phyloP scores from a whole-genome alignment of 768 basidiomycete species.

The Tylopilus sp. region DNA sequence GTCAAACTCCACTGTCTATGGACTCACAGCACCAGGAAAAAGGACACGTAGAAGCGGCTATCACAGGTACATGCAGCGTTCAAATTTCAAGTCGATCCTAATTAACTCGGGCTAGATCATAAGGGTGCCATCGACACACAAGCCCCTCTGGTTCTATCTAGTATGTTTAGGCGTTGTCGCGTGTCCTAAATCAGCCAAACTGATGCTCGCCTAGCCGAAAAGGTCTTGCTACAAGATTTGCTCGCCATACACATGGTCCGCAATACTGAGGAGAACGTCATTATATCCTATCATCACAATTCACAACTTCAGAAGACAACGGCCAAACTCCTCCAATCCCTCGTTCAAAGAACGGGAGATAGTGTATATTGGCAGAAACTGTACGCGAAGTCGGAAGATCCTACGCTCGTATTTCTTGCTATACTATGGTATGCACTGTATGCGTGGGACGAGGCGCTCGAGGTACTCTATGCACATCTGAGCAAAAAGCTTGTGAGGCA shows the following conservation, averaged over 20 bases:
- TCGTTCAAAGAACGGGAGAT: slow-evolving; percentile 32
- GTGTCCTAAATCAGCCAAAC: background rate
- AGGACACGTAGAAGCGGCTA: background rate
- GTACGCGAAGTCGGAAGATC: slow-evolving; percentile 29
- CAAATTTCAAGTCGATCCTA: background rate
- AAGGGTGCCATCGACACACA: slow-evolving; percentile 34
- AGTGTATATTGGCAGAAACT: slow-evolving; percentile 38
- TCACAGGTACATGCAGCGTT: slow-evolving; percentile 17
- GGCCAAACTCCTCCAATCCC: slow-evolving; percentile 25
- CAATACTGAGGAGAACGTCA: slow-evolving; percentile 19
- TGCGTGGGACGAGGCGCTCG: slow-evolving; percentile 59
- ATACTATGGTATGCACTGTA: slow-evolving; percentile 59
- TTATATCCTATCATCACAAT: slow-evolving; percentile 37
- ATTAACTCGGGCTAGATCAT: slow-evolving; percentile 12
- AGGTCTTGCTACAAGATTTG: slow-evolving; percentile 33
- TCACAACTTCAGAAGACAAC: slow-evolving; percentile 26
- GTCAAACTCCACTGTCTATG: no score
- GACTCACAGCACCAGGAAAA: no score
- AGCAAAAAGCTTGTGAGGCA: slow-evolving; percentile 40
- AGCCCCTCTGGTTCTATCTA: slow-evolving; percentile 26
- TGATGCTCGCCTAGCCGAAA: slow-evolving; percentile 9
- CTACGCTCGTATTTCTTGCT: slow-evolving; percentile 35
- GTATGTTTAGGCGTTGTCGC: slow-evolving; percentile 2
- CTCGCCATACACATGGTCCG: slow-evolving; percentile 41
- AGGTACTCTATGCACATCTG: slow-evolving; percentile 49